Evolutionary conservation across 2,329 filamentous ascomycete genomes (phyloP).

Genomic region (Fusarium tupiense): DNA sequence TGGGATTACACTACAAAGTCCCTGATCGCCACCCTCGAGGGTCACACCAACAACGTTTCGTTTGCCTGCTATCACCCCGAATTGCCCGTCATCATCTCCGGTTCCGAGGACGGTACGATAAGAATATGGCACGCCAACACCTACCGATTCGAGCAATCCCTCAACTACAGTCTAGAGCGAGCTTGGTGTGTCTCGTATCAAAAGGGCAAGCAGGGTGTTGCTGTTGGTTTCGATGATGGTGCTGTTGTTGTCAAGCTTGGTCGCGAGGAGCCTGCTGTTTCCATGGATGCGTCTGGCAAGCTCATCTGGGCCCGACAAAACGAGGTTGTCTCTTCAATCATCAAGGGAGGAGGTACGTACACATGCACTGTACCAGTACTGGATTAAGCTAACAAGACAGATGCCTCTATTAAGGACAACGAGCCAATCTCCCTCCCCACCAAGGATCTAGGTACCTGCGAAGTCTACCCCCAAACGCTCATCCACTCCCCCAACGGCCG

Average conservation of each 20-base stretch:
- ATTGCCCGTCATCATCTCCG: constrained; percentile 95
- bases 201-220: constrained; percentile 91
- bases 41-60: constrained; percentile 97
- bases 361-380: not conserved
- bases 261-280: constrained; percentile 94
- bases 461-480: constrained; percentile 95
- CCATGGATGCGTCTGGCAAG: constrained; percentile 96
- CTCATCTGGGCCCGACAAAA: constrained; percentile 96
- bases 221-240: constrained; percentile 96
- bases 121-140: constrained; percentile 99
- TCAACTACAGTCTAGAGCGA: constrained; percentile 94
- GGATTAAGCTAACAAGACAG: constrained; percentile 54
- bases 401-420: constrained; percentile 86
- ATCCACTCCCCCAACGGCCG: constrained; percentile 96
- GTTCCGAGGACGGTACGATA: constrained; percentile 95
- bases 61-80: constrained; percentile 99
- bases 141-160: constrained; percentile 92
- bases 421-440: constrained; percentile 85
- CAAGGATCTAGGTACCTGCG: constrained; percentile 95
- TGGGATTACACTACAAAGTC: constrained; percentile 99
- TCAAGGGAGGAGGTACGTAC: constrained; percentile 80
- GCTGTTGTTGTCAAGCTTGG: constrained; percentile 98
- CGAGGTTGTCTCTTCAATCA: constrained; percentile 92
- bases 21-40: constrained; percentile 93
- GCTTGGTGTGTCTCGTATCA: constrained; percentile 99